phyloP scores from a whole-genome alignment of 305 asterid genomes.

The Plantago coronopus region DNA sequence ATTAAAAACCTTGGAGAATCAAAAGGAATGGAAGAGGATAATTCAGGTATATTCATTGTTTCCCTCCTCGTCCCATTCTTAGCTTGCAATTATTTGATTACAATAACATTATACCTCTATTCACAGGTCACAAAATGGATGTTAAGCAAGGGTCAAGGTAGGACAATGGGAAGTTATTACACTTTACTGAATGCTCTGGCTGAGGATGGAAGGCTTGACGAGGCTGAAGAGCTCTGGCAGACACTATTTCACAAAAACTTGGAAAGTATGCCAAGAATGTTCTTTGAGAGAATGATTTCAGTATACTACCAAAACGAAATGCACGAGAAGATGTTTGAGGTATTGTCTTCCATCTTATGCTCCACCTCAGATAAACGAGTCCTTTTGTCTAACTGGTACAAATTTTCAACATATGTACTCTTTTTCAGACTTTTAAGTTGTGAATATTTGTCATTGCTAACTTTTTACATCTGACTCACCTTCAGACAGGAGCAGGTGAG shows the following conservation, averaged over 20 bases:
- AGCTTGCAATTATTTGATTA: constrained; percentile 19
- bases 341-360: constrained; percentile 25
- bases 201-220: constrained; percentile 74
- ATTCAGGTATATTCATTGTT: constrained; percentile 55
- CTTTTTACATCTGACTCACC: too few species aligned
- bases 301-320: constrained; percentile 60
- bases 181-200: constrained; percentile 63
- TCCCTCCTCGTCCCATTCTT: background rate
- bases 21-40: constrained; percentile 83
- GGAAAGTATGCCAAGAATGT: constrained; percentile 86
- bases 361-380: constrained; percentile 1
- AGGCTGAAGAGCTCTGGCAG: constrained; percentile 84
- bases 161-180: constrained; percentile 90
- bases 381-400: constrained; percentile 5
- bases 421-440: too few species aligned
- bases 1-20: constrained; percentile 66
- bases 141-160: constrained; percentile 96
- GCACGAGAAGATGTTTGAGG: constrained; percentile 92
- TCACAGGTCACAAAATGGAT: constrained; percentile 93
- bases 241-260: constrained; percentile 66
- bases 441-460: too few species aligned
- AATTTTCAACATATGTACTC: background rate
- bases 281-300: constrained; percentile 80
- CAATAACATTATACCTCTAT: background rate
- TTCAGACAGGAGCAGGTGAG: too few species aligned